Base-by-base conservation (phyloP, 2,329 filamentous ascomycete species). In the Neofusicoccum umdonicola region DNA sequence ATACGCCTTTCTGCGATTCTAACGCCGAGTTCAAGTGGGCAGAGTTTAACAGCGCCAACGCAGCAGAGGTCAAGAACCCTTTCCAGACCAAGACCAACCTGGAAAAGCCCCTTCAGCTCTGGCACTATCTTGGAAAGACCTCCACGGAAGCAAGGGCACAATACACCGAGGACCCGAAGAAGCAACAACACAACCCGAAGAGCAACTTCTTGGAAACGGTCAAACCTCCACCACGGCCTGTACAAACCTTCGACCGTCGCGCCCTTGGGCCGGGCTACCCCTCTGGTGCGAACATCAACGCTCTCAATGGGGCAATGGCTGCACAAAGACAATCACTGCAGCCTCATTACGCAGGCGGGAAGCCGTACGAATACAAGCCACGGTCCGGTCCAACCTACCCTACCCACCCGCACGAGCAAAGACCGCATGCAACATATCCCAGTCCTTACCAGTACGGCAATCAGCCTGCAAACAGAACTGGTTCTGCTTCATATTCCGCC, bases 81-180 rank as follows among this genome's bases (percentile, higher is more conserved):
- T 82, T 80, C 62, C 87, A 91, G 75, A 84, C 83, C 73, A 90
- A 88, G 77, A 81, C 96, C 65, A 87, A 96, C 72, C 77, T 97
- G 8, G 78, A 78, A 66, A 91, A 90, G 74, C 83, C 88, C 15
- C 86, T 94, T 67, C 89, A 91, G 73, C 77, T 97, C 17, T 98
- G 93, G 92, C 86, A 92, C 79, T 98, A 97, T 75, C 84, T 99
- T 66, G 92, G 92, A 37, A 87, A 87, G 74, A 86, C 85, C 19
- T 98, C 94, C 22, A 97, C 94, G 6, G 94, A 98, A 73, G 90
- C 92, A 62, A 93, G 89, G 76, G 89, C 93, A 31, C 92, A 96
- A 75, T 99, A 95, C 78, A 96, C 93, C 4, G 91, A 95, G 71
- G 88, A 96, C 77, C 86, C 85, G 48, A 80, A 78, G 65, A 82